Conservation (phyloP, 371 early-diverging fungal genomes). For the Quaeritorhiza haematococci region DNA sequence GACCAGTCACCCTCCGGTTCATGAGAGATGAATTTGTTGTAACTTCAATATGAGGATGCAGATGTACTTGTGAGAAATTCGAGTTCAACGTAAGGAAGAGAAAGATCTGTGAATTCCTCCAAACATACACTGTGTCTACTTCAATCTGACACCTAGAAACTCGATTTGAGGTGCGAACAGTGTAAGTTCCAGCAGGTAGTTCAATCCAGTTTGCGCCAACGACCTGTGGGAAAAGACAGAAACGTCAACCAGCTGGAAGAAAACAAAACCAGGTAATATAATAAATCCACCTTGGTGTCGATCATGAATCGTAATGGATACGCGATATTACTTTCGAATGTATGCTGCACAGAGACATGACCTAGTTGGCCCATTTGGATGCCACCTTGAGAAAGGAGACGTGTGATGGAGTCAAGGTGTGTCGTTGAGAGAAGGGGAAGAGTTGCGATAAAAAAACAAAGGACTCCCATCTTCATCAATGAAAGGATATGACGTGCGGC, state of each 20-base stretch:
- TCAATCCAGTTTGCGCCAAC: slow-evolving; percentile 93
- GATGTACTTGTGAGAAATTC: slow-evolving; percentile 11
- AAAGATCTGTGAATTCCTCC: not conserved
- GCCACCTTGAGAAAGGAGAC: slow-evolving; percentile 10
- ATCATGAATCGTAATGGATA: slow-evolving; percentile 97
- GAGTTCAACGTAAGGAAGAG: not conserved
- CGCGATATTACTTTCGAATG: slow-evolving; percentile 90
- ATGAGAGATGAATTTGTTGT: slow-evolving; percentile 74
- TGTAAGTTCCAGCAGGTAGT: slow-evolving; percentile 69
- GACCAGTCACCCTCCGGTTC: slow-evolving; percentile 88
- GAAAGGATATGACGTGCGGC: too few relatives aligned
- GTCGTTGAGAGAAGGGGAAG: not conserved
- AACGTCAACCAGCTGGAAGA: too few relatives aligned
- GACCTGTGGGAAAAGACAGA: slow-evolving; percentile 44
- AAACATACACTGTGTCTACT: slow-evolving; percentile 58
- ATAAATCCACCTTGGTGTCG: slow-evolving; percentile 74
- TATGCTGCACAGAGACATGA: slow-evolving; percentile 50
- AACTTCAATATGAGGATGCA: slow-evolving; percentile 33
- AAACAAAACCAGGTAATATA: not conserved
- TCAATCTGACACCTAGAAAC: slow-evolving; percentile 79
- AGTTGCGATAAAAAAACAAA: too few relatives aligned
- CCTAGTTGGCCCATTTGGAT: slow-evolving; percentile 52
- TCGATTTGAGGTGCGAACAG: slow-evolving; percentile 21
- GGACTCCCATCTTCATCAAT: too few relatives aligned
- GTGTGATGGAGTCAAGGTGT: slow-evolving; percentile 8